Percentiles rank a stretch among this genome's conserved stretches.
Conservation (phyloP, 345 rosid genomes). For the Arabidopsis suecica region DNA sequence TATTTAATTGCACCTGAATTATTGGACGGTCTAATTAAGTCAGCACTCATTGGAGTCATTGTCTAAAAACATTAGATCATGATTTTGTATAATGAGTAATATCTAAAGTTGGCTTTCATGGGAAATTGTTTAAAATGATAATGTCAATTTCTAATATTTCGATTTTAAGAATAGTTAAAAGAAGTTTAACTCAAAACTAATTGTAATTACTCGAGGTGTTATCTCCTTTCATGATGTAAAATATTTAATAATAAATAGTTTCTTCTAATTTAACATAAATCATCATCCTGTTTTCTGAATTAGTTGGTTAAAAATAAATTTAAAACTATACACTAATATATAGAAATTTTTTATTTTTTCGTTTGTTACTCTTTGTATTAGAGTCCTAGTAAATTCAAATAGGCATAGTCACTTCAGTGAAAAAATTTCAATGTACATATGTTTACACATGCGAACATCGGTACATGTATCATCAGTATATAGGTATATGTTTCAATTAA, state of each 20-base stretch:
- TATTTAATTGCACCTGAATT: constrained; percentile 37
- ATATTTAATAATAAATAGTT: neutral
- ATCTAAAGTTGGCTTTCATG: constrained; percentile 21
- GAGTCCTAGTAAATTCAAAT: neutral
- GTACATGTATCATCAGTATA: neutral
- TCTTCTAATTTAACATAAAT: neutral
- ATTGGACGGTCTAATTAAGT: constrained; percentile 38
- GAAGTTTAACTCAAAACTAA: neutral
- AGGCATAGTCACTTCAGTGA: neutral
- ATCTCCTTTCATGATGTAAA: neutral
- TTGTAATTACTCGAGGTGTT: neutral
- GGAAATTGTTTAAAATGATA: neutral
- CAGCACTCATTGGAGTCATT: constrained; percentile 29
- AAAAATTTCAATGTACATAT: neutral
- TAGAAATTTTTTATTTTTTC: neutral
- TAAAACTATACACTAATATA: neutral
- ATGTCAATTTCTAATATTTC: neutral
- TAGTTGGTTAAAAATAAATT: neutral
- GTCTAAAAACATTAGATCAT: constrained; percentile 19
- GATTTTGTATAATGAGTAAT: constrained; percentile 17
- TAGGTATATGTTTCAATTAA: neutral
- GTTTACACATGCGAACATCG: neutral
- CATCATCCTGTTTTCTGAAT: neutral
- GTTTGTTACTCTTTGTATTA: neutral
- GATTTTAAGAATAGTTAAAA: neutral